Percentiles rank a stretch among this genome's conserved stretches.
These are phyloP conservation scores for Coniosporium tulheliwenetii DNA, from an alignment of 2,329 filamentous ascomycete species.

Conservation along the genomic window DNA sequence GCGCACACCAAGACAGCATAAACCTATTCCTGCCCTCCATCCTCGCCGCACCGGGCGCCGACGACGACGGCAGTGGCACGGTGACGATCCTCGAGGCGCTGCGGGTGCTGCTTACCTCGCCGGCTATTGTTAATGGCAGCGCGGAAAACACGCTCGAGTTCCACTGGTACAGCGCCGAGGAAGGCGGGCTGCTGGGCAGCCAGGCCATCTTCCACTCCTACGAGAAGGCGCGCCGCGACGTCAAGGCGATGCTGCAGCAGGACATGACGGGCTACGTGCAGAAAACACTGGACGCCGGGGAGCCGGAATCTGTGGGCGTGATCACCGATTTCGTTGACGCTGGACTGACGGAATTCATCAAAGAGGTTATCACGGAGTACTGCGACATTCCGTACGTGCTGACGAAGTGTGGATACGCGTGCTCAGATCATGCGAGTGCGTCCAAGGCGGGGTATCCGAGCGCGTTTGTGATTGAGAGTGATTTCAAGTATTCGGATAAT, in stretches of 20 bases:
- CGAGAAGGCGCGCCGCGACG: constrained; percentile 51
- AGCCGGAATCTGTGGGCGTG: constrained; percentile 75
- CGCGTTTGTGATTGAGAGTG: constrained; percentile 62
- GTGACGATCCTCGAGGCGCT: constrained; percentile 91
- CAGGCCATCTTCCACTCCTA: constrained; percentile 82
- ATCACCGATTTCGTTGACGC: constrained; percentile 85
- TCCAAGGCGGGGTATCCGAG: constrained; percentile 60
- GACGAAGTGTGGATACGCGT: constrained; percentile 81
- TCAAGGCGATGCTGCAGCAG: constrained; percentile 96
- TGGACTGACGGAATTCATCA: constrained; percentile 76
- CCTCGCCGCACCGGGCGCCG: constrained; percentile 77
- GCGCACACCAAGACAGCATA: constrained; percentile 89
- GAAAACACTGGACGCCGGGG: constrained; percentile 65
- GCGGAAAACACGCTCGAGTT: constrained; percentile 84
- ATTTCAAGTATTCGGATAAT: constrained; percentile 47
- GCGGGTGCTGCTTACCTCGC: constrained; percentile 59
- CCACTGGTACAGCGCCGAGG: constrained; percentile 89
- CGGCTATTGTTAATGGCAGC: constrained; percentile 53
- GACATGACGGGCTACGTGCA: constrained; percentile 92
- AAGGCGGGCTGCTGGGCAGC: constrained; percentile 72
- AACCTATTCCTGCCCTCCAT: constrained; percentile 80
- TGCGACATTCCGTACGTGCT: constrained; percentile 76
- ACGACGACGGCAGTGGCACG: constrained; percentile 85
- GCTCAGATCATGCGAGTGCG: constrained; percentile 59
- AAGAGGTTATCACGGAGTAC: constrained; percentile 73